A percentile compares a stretch with the other conserved stretches of the same genome.
Evolutionary conservation across 345 rosid genomes (phyloP).

Genomic region (Reutealis trisperma): DNA sequence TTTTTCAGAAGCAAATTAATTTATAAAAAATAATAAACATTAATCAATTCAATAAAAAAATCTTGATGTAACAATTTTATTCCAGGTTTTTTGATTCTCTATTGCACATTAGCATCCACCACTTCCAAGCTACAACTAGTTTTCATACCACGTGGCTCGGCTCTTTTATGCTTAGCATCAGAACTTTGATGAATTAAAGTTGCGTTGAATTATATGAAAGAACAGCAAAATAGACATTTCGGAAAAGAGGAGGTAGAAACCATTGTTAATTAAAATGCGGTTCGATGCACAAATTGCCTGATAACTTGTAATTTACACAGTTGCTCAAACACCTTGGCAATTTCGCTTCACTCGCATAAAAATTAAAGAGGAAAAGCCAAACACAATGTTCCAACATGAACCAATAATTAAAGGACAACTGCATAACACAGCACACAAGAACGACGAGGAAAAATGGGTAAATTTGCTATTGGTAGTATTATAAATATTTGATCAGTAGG

Average conservation of each 20-base stretch:
- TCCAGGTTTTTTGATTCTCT: too few species aligned
- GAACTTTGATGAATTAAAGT: not conserved
- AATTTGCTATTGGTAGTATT: constrained; percentile 12
- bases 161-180: too few species aligned
- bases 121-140: too few species aligned
- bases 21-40: too few species aligned
- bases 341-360: not conserved
- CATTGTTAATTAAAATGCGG: not conserved
- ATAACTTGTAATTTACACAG: constrained; percentile 4
- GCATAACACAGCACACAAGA: constrained; percentile 8
- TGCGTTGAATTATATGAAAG: too few species aligned
- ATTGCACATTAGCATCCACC: too few species aligned
- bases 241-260: not conserved
- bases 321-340: constrained; percentile 5
- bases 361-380: not conserved
- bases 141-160: too few species aligned
- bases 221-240: not conserved
- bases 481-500: constrained; percentile 74
- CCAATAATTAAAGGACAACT: not conserved
- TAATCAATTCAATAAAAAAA: too few species aligned
- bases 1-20: too few species aligned
- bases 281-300: not conserved
- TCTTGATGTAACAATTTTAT: too few species aligned
- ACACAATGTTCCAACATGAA: constrained; percentile 5
- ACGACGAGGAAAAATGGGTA: not conserved